Percentiles rank a stretch among this genome's conserved stretches.
Evolutionary conservation across 2,329 filamentous ascomycete species (phyloP).

Genomic region (Xylariaceae sp.): DNA sequence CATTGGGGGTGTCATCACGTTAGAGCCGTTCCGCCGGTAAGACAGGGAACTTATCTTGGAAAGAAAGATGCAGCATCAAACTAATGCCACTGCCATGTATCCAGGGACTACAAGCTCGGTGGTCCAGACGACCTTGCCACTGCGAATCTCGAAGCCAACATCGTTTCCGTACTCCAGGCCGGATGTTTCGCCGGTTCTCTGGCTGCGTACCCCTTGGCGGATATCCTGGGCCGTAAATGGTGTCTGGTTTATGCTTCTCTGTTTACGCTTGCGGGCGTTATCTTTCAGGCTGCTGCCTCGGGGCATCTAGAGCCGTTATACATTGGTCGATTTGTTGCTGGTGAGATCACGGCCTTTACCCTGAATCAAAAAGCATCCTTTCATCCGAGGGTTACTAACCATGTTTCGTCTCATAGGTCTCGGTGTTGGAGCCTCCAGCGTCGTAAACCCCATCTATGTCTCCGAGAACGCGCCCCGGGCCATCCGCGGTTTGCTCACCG

Average conservation of each 20-base stretch:
- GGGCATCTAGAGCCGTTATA: conserved; percentile 57
- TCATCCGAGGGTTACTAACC: not conserved
- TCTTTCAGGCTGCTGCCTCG: conserved; percentile 55
- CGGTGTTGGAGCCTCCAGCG: conserved; percentile 41
- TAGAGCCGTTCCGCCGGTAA: conserved; percentile 52
- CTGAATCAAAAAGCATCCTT: not conserved
- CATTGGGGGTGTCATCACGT: conserved; percentile 60
- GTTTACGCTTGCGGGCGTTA: conserved; percentile 52
- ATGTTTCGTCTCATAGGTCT: conserved; percentile 26
- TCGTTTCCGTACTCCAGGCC: conserved; percentile 53
- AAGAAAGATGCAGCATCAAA: not conserved
- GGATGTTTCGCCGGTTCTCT: conserved; percentile 39
- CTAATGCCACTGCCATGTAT: conserved; percentile 9
- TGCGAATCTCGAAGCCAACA: conserved; percentile 57
- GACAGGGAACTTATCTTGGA: conserved; percentile 15
- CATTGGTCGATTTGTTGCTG: conserved; percentile 52
- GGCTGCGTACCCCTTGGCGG: conserved; percentile 47
- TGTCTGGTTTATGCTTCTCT: conserved; percentile 50
- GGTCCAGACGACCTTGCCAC: conserved; percentile 36
- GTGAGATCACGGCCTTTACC: conserved; percentile 16
- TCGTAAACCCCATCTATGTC: conserved; percentile 42
- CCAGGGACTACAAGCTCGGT: conserved; percentile 49
- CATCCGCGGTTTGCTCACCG: conserved; percentile 41
- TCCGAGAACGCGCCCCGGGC: conserved; percentile 41
- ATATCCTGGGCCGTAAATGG: conserved; percentile 48